A percentile compares a stretch with the other conserved stretches of the same genome.
phyloP scores from a whole-genome alignment of 2,329 filamentous ascomycete genomes.

The Alternaria rosae region DNA sequence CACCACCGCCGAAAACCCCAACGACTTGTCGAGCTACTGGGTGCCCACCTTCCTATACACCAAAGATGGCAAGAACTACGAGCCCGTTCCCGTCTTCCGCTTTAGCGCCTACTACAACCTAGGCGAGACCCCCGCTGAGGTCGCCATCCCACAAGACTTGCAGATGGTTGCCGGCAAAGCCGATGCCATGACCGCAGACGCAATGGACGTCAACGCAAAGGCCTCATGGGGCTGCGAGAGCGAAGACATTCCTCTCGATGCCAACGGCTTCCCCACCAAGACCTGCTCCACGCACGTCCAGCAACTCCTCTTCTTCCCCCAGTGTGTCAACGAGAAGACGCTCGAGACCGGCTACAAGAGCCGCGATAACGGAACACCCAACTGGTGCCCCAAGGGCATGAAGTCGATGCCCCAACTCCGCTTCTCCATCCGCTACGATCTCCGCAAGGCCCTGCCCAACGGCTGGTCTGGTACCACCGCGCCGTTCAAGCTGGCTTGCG shows the following conservation, averaged over 20 bases:
- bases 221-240: constrained; percentile 40
- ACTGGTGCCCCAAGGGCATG: constrained; percentile 54
- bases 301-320: constrained; percentile 55
- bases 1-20: constrained; percentile 56
- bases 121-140: constrained; percentile 51
- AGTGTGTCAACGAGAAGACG: constrained; percentile 52
- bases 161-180: constrained; percentile 54
- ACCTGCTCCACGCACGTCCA: constrained; percentile 56
- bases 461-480: constrained; percentile 55
- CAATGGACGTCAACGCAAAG: constrained; percentile 33
- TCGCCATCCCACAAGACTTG: constrained; percentile 56
- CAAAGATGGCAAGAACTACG: constrained; percentile 44
- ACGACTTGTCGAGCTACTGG: constrained; percentile 59
- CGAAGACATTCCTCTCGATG: constrained; percentile 24
- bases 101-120: constrained; percentile 60
- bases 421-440: constrained; percentile 58
- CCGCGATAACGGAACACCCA: constrained; percentile 32
- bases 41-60: constrained; percentile 54
- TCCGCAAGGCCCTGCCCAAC: constrained; percentile 53
- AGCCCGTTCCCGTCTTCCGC: constrained; percentile 42
- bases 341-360: constrained; percentile 50
- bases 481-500: constrained; percentile 55
- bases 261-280: constrained; percentile 41
- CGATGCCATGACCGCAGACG: constrained; percentile 38
- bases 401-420: constrained; percentile 58